Conservation (phyloP, 2,329 filamentous ascomycete genomes). For the Sphaceloma murrayae region DNA sequence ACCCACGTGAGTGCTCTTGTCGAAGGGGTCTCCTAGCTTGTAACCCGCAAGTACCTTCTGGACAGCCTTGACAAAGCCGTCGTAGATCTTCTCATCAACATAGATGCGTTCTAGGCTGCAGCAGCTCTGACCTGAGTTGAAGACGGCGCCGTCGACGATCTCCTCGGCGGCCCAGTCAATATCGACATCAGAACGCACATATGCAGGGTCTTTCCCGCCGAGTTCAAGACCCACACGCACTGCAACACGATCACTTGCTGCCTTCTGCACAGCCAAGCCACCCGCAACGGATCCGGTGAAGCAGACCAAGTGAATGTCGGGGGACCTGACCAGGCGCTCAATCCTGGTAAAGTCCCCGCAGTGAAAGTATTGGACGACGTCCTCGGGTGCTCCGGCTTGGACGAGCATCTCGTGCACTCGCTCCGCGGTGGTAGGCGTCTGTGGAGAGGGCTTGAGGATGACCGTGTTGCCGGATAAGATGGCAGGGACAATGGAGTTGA, state of each 20-base stretch:
- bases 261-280: slow-evolving; percentile 74
- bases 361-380: slow-evolving; percentile 89
- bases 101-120: slow-evolving; percentile 89
- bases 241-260: slow-evolving; percentile 66
- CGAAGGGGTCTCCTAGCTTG: slow-evolving; percentile 77
- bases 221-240: slow-evolving; percentile 83
- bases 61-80: slow-evolving; percentile 67
- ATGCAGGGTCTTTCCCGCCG: slow-evolving; percentile 90
- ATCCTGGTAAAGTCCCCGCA: slow-evolving; percentile 69
- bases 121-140: slow-evolving; percentile 98
- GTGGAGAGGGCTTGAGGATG: slow-evolving; percentile 88
- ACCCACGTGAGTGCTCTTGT: slow-evolving; percentile 70
- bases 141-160: slow-evolving; percentile 90
- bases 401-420: slow-evolving; percentile 66
- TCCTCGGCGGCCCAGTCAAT: slow-evolving; percentile 84
- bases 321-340: slow-evolving; percentile 67
- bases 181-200: slow-evolving; percentile 77
- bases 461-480: slow-evolving; percentile 82
- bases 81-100: slow-evolving; percentile 75
- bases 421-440: slow-evolving; percentile 87
- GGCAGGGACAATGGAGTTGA: slow-evolving; percentile 90
- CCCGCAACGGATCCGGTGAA: slow-evolving; percentile 91
- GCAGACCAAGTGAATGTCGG: slow-evolving; percentile 70
- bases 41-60: slow-evolving; percentile 71
- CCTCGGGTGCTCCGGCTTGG: slow-evolving; percentile 69